Percentiles rank a stretch among this genome's conserved stretches.
These are phyloP conservation scores for Saccharomyces hybrid DNA, from an alignment of 1,139 yeast genomes.

Conservation along the genomic window DNA sequence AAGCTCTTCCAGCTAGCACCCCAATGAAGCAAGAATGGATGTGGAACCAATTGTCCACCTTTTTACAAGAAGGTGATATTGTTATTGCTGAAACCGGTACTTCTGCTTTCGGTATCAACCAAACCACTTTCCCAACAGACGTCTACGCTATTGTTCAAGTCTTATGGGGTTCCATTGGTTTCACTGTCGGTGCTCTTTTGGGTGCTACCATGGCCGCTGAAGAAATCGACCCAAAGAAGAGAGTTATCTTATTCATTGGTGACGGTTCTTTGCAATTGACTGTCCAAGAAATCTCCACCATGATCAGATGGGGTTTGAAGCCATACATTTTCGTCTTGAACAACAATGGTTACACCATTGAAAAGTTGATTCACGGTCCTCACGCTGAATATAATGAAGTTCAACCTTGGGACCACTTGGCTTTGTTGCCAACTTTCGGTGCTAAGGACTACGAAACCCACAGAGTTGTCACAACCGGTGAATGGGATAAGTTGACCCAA, in stretches of 20 bases:
- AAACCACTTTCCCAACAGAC: constrained; percentile 67
- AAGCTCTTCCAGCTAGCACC: constrained; percentile 33
- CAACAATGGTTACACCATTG: constrained; percentile 86
- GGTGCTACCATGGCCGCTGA: constrained; percentile 84
- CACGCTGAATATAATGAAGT: constrained; percentile 69
- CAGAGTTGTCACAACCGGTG: constrained; percentile 57
- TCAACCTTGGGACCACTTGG: constrained; percentile 75
- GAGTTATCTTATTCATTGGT: constrained; percentile 79
- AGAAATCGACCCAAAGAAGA: constrained; percentile 58
- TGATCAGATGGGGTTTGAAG: constrained; percentile 70
- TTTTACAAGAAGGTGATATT: constrained; percentile 74
- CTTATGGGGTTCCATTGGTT: constrained; percentile 87
- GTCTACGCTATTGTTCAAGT: constrained; percentile 79
- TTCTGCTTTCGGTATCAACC: constrained; percentile 78
- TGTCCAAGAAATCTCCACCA: constrained; percentile 78
- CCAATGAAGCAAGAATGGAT: constrained; percentile 67
- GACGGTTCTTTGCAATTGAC: constrained; percentile 88
- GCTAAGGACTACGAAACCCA: constrained; percentile 47
- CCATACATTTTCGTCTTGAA: constrained; percentile 79
- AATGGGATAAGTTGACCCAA: constrained; percentile 51
- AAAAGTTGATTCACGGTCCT: constrained; percentile 78
- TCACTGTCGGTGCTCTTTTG: constrained; percentile 72
- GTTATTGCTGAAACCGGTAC: constrained; percentile 86
- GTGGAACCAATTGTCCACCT: constrained; percentile 68
- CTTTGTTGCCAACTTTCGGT: constrained; percentile 62